phyloP scores from a whole-genome alignment of 257 asterid species.

The Dorcoceras hygrometricum region DNA sequence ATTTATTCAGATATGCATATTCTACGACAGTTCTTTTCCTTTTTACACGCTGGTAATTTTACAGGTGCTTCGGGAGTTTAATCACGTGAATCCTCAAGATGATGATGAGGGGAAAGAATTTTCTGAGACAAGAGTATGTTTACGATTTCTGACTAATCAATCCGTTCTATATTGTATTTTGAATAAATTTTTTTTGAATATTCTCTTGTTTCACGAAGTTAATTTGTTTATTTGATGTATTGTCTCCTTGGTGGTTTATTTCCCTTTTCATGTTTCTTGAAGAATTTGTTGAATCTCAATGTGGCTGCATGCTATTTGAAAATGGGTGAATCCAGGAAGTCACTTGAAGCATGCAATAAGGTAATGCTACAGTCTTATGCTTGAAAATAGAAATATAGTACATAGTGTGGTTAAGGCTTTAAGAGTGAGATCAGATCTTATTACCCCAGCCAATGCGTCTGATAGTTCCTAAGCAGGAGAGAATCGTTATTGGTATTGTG shows the following conservation, averaged over 20 bases:
- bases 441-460: too few species aligned
- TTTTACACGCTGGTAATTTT: constrained; percentile 12
- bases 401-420: too few species aligned
- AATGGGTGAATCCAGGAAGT: constrained; percentile 78
- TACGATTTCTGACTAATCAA: constrained; percentile 20
- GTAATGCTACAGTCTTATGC: constrained; percentile 33
- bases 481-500: too few species aligned
- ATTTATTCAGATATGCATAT: constrained; percentile 2
- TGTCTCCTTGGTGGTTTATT: constrained; percentile 18
- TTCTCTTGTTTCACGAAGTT: constrained; percentile 14
- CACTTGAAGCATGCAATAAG: constrained; percentile 93
- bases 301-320: constrained; percentile 97
- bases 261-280: constrained; percentile 31
- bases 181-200: too few species aligned
- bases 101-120: constrained; percentile 97
- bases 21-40: background rate
- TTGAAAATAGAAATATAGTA: too few species aligned
- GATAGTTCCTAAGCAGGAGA: too few species aligned
- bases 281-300: constrained; percentile 89
- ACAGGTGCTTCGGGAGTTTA: constrained; percentile 94
- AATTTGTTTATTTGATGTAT: constrained; percentile 8
- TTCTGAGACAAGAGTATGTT: constrained; percentile 75
- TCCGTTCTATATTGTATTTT: background rate
- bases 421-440: too few species aligned
- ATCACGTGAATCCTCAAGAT: constrained; percentile 95